A percentile compares a stretch with the other conserved stretches of the same genome.
phyloP scores from a whole-genome alignment of 1,284 basidiomycete genomes.

The Austroboletus novae-zelandiae region DNA sequence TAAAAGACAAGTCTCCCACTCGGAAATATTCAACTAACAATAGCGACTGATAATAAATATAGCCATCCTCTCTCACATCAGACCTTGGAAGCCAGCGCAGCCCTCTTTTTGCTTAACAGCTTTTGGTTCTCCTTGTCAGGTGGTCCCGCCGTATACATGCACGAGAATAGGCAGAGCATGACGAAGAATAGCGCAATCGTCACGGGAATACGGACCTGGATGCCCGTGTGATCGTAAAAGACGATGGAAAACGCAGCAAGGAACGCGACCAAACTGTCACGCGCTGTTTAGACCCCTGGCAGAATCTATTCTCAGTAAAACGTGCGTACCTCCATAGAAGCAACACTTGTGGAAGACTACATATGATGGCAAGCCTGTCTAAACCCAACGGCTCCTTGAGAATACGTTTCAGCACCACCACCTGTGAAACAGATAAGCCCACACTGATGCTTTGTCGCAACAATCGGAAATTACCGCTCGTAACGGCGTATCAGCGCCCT shows the following conservation, averaged over 20 bases:
- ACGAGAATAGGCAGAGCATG: constrained; percentile 22
- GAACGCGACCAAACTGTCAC: constrained; percentile 24
- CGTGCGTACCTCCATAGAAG: constrained; percentile 29
- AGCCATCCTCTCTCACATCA: not conserved
- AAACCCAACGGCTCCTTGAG: constrained; percentile 23
- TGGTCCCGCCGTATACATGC: constrained; percentile 18
- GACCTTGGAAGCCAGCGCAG: not conserved
- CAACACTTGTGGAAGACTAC: constrained; percentile 32
- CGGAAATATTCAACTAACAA: not conserved
- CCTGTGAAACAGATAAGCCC: constrained; percentile 13
- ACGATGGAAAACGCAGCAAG: constrained; percentile 21
- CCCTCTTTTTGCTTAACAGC: not conserved
- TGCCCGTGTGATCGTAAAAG: constrained; percentile 21
- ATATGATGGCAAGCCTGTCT: constrained; percentile 29
- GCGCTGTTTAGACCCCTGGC: not conserved
- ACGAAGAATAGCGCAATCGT: constrained; percentile 17
- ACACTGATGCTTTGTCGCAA: not conserved
- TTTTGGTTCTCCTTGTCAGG: constrained; percentile 16
- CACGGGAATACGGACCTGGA: constrained; percentile 28
- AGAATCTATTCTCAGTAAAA: not conserved
- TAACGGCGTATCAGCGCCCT: constrained; percentile 32
- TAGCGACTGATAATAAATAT: not conserved
- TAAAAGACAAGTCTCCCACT: no score
- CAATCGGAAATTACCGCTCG: constrained; percentile 20
- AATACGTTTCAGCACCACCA: constrained; percentile 28